Percentiles rank a stretch among this genome's conserved stretches.
Conservation (phyloP, 805 yeast genomes). For the Candida alai region DNA sequence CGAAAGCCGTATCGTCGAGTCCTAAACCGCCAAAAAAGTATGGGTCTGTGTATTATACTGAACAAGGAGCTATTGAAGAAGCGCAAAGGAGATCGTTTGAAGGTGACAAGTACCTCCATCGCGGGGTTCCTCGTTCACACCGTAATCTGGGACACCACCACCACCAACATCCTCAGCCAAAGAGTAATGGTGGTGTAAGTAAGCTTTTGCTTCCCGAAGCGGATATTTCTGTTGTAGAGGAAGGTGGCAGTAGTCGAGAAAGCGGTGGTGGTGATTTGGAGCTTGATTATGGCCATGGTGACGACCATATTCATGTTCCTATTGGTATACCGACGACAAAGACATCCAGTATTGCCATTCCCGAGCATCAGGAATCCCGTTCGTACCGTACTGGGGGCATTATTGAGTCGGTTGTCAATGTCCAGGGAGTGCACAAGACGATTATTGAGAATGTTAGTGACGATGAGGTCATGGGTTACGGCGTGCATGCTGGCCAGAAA, state of each 20-base stretch:
- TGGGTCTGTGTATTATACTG: conserved; percentile 42
- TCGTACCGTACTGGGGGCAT: conserved; percentile 57
- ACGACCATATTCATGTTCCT: not conserved
- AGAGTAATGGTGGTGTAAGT: conserved; percentile 12
- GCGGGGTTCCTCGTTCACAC: not conserved
- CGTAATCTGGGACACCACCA: too few relatives aligned
- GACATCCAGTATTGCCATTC: conserved; percentile 6
- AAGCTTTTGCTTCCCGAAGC: conserved; percentile 20
- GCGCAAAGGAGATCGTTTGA: conserved; percentile 10
- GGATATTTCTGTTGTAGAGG: conserved; percentile 21
- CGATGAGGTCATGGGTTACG: too few relatives aligned
- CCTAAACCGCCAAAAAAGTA: conserved; percentile 14
- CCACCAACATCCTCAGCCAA: conserved; percentile 10
- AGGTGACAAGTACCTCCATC: conserved; percentile 1
- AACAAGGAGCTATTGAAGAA: conserved; percentile 39
- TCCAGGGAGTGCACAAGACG: conserved; percentile 81
- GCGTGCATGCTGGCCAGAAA: not conserved
- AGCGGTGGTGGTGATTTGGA: conserved; percentile 5
- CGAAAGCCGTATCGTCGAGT: conserved; percentile 16
- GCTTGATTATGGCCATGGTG: not conserved
- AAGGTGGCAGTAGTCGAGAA: conserved; percentile 6
- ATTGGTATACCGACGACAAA: not conserved
- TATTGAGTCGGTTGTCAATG: conserved; percentile 77
- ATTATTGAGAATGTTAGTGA: conserved; percentile 66
- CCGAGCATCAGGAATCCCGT: conserved; percentile 32